These are phyloP conservation scores for Primulina eburnea DNA, from an alignment of 257 asterid genomes.

Conservation along the genomic window DNA sequence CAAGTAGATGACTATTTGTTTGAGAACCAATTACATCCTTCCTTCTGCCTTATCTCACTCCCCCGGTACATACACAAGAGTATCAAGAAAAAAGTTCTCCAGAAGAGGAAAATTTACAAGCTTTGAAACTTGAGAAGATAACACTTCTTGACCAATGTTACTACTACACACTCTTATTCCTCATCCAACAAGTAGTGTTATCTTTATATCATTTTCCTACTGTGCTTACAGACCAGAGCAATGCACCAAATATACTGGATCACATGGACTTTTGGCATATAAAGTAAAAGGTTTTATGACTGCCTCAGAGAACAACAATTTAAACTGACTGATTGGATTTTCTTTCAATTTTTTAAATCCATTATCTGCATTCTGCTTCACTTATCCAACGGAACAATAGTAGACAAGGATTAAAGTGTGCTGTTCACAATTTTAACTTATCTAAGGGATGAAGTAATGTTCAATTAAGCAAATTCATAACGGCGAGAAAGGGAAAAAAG, in stretches of 20 bases:
- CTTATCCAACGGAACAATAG: not conserved
- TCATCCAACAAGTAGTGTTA: not conserved
- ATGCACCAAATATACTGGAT: not conserved
- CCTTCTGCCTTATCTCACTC: not conserved
- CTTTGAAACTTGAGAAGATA: not conserved
- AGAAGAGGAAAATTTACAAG: not conserved
- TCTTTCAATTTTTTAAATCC: not conserved
- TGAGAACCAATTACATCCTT: not conserved
- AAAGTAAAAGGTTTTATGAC: not conserved
- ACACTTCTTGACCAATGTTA: not conserved
- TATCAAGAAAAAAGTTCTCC: not conserved
- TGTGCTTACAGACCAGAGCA: not conserved
- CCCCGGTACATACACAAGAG: not conserved
- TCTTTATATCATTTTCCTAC: not conserved
- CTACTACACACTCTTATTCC: not conserved
- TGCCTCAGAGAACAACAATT: not conserved
- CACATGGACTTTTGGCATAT: not conserved
- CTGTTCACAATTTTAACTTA: not conserved
- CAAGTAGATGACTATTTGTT: not conserved
- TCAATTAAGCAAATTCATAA: not conserved
- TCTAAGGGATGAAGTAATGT: not conserved
- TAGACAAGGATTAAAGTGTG: not conserved
- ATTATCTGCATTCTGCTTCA: not conserved
- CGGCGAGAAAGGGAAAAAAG: not conserved
- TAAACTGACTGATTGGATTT: not conserved